Evolutionary conservation across 306 rosid species (phyloP), one percentile per base, ranked within the genome.

Genomic region (Cicer pinnatifidum): DNA sequence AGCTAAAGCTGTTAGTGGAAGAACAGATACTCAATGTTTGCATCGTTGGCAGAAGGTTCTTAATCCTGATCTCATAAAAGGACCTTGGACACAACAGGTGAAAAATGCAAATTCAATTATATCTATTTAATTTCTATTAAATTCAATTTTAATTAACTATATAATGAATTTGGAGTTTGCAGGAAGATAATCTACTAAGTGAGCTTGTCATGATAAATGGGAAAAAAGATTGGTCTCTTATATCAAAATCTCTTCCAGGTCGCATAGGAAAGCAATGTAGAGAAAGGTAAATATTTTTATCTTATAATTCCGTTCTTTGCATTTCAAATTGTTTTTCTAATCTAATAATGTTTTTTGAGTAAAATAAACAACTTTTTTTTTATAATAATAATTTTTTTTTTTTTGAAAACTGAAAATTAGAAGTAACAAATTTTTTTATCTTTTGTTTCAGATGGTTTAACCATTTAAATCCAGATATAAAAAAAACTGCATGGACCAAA

Each of bases 1-100:
- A 86, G 90, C 90, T 50, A 54, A 59, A 63, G 48, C 57, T 81
- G 72, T 86, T 60, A 52, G 72, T 5, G 71, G 50, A 1, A 81
- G 79, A 84, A 69, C 78, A 46, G 87, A 78, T 48, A 82, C 78
- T 78, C 90, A 86, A 71, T 86, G 90, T 54, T 74, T 86, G 70
- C 90, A 86, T 52, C 87, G 84, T 11, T 86, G 90, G 88, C 90
- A 84, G 69, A 84, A 86, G 71, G 90, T 86, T 81, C 76, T 86
- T 15, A 46, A 82, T 72, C 90, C 90, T 6, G 79, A 81, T 38
- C 88, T 86, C n/a, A 17, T 83, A 53, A 86, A 86, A 78, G 90
- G 90, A 73, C 77, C 80, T 57, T 86, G 90, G 90, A 78, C 81
- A 11, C 78, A 82, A 76, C 75, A 85, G 89, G 86, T 77, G 35